Percentiles rank a stretch among this genome's conserved stretches.
phyloP scores from a whole-genome alignment of 2,329 filamentous ascomycete genomes.

The Graphilbum ipis-grandicollis region DNA sequence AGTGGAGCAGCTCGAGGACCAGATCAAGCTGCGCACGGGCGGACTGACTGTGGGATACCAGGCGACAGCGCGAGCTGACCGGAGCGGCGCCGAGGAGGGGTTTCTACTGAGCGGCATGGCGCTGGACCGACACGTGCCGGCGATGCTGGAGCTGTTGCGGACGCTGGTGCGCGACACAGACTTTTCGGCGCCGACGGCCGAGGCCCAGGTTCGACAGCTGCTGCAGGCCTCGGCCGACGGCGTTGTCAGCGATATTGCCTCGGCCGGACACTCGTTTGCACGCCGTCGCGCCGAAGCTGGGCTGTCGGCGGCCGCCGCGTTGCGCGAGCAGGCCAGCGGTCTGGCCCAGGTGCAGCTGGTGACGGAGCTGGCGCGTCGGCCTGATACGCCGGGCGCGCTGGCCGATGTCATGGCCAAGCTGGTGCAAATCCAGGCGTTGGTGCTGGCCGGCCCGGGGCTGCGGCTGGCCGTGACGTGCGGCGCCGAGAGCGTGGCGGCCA shows the following conservation, averaged over 20 bases:
- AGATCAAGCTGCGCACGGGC: constrained; percentile 92
- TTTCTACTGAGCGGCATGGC: constrained; percentile 74
- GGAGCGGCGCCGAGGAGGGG: constrained; percentile 44
- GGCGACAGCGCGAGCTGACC: constrained; percentile 52
- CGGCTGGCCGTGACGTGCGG: constrained; percentile 80
- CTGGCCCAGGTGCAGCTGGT: constrained; percentile 77
- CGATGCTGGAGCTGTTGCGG: constrained; percentile 75
- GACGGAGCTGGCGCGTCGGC: constrained; percentile 57
- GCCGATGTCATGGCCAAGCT: constrained; percentile 65
- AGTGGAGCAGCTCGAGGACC: constrained; percentile 89
- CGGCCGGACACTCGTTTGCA: constrained; percentile 76
- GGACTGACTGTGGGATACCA: constrained; percentile 77
- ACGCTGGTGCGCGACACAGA: constrained; percentile 74
- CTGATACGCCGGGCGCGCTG: constrained; percentile 45
- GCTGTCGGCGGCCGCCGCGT: constrained; percentile 51
- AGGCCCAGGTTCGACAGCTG: constrained; percentile 69
- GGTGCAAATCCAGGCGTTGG: constrained; percentile 67
- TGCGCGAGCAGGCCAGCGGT: constrained; percentile 77
- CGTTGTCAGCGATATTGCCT: constrained; percentile 80
- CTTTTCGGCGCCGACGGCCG: constrained; percentile 69
- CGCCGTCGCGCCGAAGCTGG: constrained; percentile 68
- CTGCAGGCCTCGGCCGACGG: constrained; percentile 77
- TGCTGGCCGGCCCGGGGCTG: constrained; percentile 50
- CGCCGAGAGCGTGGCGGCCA: constrained; percentile 48
- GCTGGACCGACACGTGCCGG: constrained; percentile 73